Evolutionary conservation across 2,329 filamentous ascomycete genomes (phyloP).

Genomic region (Dryadomyces quercus-mongolicae): DNA sequence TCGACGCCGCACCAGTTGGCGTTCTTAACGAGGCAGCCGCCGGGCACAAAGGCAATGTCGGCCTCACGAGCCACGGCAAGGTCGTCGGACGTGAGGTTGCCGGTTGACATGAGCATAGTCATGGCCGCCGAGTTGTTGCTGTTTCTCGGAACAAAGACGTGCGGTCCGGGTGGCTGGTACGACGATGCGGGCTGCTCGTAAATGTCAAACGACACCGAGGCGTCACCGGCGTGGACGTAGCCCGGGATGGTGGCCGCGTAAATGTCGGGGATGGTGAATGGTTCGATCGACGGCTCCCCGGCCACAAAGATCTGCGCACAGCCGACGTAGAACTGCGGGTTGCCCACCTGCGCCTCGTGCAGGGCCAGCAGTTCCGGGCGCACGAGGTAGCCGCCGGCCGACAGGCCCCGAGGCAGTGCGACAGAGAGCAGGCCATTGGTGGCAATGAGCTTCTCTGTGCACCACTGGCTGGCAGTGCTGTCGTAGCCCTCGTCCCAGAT

Average conservation of each 20-base stretch:
- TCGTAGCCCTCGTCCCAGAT: slow-evolving; percentile 59
- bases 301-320: slow-evolving; percentile 59
- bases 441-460: slow-evolving; percentile 54
- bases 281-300: slow-evolving; percentile 22
- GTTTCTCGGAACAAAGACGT: slow-evolving; percentile 23
- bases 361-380: slow-evolving; percentile 59
- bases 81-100: not conserved
- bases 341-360: slow-evolving; percentile 43
- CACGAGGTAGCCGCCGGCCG: slow-evolving; percentile 57
- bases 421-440: slow-evolving; percentile 53
- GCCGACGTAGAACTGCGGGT: slow-evolving; percentile 63
- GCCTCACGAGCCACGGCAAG: slow-evolving; percentile 14
- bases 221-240: slow-evolving; percentile 41
- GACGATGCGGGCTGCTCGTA: slow-evolving; percentile 37
- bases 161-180: slow-evolving; percentile 47
- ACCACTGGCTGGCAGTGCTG: slow-evolving; percentile 44
- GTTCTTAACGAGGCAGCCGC: slow-evolving; percentile 49
- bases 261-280: slow-evolving; percentile 31
- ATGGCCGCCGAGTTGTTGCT: slow-evolving; percentile 2
- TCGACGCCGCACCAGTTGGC: slow-evolving; percentile 62
- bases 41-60: slow-evolving; percentile 35
- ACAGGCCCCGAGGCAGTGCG: slow-evolving; percentile 46
- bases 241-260: slow-evolving; percentile 54
- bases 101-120: not conserved
- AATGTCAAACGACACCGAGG: slow-evolving; percentile 52